phyloP scores from a whole-genome alignment of 768 basidiomycete genomes.

The Gautieria morchelliformis region DNA sequence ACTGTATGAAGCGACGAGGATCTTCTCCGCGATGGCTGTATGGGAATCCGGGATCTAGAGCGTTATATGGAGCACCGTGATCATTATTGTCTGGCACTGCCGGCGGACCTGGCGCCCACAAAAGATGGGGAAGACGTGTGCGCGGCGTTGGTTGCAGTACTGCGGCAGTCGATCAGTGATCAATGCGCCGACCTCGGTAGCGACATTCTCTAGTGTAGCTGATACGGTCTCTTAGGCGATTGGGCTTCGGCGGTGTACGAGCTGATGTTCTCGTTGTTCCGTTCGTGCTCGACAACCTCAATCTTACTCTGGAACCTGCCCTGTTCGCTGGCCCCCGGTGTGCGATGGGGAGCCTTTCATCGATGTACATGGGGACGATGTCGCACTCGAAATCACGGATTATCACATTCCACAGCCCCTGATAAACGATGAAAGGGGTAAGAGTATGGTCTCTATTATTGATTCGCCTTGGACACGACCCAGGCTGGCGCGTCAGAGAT shows the following conservation, averaged over 20 bases:
- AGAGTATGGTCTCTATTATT: constrained; percentile 28
- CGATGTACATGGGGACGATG: constrained; percentile 28
- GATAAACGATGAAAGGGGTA: constrained; percentile 34
- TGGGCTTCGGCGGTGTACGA: background rate
- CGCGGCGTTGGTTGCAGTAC: constrained; percentile 22
- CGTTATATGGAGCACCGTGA: constrained; percentile 4
- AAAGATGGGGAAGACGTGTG: constrained; percentile 17
- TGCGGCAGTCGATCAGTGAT: background rate
- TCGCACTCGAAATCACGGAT: constrained; percentile 32
- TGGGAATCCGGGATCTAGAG: constrained; percentile 11
- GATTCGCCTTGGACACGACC: constrained; percentile 27
- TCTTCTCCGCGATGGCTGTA: background rate
- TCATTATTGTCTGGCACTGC: constrained; percentile 16
- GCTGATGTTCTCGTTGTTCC: constrained; percentile 1
- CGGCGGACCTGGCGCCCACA: constrained; percentile 16
- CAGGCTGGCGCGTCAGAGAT: constrained; percentile 26
- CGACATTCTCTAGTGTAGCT: constrained; percentile 11
- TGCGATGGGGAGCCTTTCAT: constrained; percentile 28
- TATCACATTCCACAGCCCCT: constrained; percentile 25
- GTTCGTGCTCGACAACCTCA: constrained; percentile 23
- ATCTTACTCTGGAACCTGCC: constrained; percentile 32
- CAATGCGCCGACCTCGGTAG: constrained; percentile 6
- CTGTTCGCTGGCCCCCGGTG: constrained; percentile 34
- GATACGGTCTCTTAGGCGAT: constrained; percentile 9
- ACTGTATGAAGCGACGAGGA: background rate